phyloP scores from a whole-genome alignment of 495 filamentous ascomycete genomes.

The Oidiodendron maius region DNA sequence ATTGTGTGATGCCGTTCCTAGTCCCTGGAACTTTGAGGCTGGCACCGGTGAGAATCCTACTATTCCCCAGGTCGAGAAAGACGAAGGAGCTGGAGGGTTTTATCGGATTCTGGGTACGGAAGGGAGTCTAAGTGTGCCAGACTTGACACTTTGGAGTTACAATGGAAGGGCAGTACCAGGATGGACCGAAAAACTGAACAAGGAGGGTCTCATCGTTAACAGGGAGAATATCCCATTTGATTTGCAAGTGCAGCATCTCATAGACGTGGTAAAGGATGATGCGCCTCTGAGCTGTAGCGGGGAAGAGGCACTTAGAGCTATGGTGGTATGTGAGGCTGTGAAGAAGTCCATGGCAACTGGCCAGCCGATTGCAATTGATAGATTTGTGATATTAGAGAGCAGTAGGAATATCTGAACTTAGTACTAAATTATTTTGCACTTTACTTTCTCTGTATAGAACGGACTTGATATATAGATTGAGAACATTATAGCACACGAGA shows the following conservation, averaged over 20 bases:
- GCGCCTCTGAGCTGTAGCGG: constrained; percentile 39
- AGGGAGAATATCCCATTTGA: constrained; percentile 41
- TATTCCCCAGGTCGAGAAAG: constrained; percentile 32
- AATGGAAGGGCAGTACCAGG: constrained; percentile 21
- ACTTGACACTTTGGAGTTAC: constrained; percentile 50
- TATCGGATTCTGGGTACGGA: constrained; percentile 52
- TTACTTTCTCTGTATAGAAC: too few species aligned
- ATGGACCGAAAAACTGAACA: constrained; percentile 27
- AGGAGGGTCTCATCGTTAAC: constrained; percentile 30
- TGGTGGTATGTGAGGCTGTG: constrained; percentile 40
- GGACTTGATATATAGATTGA: too few species aligned
- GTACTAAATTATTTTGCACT: too few species aligned
- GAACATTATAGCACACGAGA: too few species aligned
- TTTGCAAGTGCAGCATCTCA: constrained; percentile 49
- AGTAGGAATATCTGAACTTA: too few species aligned
- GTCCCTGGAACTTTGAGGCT: constrained; percentile 48
- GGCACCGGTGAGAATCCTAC: constrained; percentile 55
- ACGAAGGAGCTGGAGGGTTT: constrained; percentile 32
- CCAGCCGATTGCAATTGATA: constrained; percentile 12
- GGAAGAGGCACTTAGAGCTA: constrained; percentile 37
- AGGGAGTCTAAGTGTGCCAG: constrained; percentile 49
- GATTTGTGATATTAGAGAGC: constrained; percentile 12
- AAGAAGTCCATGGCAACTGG: constrained; percentile 34
- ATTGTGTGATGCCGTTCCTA: constrained; percentile 43
- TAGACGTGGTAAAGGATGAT: constrained; percentile 40